A percentile compares a stretch with the other conserved stretches of the same genome.
These are phyloP conservation scores for Pestalotiopsis sp. DNA, from an alignment of 2,329 filamentous ascomycete species.

Conservation along the genomic window DNA sequence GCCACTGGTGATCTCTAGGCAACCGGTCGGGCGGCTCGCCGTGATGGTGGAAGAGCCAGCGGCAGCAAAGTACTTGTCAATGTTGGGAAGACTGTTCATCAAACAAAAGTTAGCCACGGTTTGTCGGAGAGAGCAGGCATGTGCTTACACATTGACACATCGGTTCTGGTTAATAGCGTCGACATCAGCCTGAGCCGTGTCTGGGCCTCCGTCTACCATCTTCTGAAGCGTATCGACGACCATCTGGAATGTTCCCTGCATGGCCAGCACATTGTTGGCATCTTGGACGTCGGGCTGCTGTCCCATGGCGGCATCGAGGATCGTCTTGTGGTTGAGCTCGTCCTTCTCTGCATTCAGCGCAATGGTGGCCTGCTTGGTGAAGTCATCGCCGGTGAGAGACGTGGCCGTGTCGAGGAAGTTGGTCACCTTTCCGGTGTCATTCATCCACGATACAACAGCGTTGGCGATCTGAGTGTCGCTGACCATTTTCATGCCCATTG, in stretches of 20 bases:
- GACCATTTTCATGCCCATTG: conserved; percentile 6
- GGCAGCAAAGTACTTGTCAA: conserved; percentile 25
- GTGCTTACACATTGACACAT: conserved; percentile 22
- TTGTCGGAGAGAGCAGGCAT: neutral
- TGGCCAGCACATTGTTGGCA: conserved; percentile 22
- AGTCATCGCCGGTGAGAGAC: conserved; percentile 21
- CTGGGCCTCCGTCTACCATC: conserved; percentile 24
- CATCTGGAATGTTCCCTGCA: conserved; percentile 23
- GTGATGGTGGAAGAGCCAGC: conserved; percentile 19
- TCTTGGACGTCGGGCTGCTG: conserved; percentile 16
- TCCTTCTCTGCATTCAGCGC: conserved; percentile 25
- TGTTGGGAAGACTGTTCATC: conserved; percentile 19
- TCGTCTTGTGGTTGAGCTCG: conserved; percentile 26
- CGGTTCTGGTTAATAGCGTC: conserved; percentile 24
- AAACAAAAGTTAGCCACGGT: neutral
- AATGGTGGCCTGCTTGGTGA: conserved; percentile 23
- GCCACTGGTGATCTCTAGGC: conserved; percentile 18
- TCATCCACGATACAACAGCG: conserved; percentile 23
- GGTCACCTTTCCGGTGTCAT: conserved; percentile 23
- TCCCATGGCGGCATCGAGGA: conserved; percentile 20
- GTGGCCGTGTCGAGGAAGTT: conserved; percentile 24
- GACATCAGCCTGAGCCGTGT: conserved; percentile 23
- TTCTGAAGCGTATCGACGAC: conserved; percentile 22
- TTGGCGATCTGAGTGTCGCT: conserved; percentile 22
- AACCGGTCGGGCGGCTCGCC: conserved; percentile 21